Base-by-base conservation (phyloP, 331 rosid species). In the Stylosanthes scabra region DNA sequence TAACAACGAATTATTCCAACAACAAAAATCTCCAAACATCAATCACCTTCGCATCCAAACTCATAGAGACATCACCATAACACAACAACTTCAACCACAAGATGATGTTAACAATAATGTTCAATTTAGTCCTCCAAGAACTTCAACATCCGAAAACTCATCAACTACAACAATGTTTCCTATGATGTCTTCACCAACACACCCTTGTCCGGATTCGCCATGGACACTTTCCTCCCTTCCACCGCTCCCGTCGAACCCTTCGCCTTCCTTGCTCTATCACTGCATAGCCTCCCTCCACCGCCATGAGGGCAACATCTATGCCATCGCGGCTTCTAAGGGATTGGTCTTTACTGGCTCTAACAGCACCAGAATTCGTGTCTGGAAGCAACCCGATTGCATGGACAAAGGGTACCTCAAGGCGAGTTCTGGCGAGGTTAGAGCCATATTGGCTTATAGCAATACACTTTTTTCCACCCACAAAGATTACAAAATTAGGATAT, bases 251-350 rank as follows among this genome's bases (percentile, higher is more conserved):
- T 6, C 39, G 1, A 77, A 49, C 55, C 55, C 58, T 52, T 80
- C 88, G 7, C 87, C 89, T 79, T 79, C 90, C 0, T 80, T 90
- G 10, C 86, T 91, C 27, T 91, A 88, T 77, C 87, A 88, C 41
- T 94, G 97, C 89, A 86, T 91, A 7, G 93, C 96, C 15, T 89
- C 96, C 2, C 91, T 88, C 67, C 90, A 88, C 46, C 95, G 90
- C 77, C 89, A 81, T 16, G 89, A 88, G 12, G 97, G 97, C 1
- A 84, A 86, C 75, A 88, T 89, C 79, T 79, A 81, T 68, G 84
- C 97, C 37, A 78, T 94, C 6, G 82, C 95, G 0, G 70, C 81
- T 59, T 85, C 99, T 0, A 89, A 83, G 27, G 90, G 89, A 3
- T 45, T 94, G 11, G 82, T 87, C 66, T 94, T 91, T n/a, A 88